A percentile compares a stretch with the other conserved stretches of the same genome.
phyloP scores from a whole-genome alignment of 768 basidiomycete species.

The Collybiopsis confluens region DNA sequence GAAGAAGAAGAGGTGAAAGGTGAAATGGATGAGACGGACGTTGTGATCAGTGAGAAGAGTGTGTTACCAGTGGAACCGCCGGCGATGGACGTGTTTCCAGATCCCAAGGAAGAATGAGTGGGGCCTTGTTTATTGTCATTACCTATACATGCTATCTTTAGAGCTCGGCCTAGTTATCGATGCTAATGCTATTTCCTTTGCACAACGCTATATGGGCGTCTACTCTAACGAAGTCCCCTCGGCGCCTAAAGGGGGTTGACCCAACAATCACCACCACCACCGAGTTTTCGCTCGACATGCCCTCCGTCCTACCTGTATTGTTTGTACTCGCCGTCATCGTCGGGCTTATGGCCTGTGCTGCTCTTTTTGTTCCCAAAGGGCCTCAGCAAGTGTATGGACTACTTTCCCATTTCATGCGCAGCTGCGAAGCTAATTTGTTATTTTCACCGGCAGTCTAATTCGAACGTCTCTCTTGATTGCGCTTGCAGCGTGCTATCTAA shows the following conservation, averaged over 20 bases:
- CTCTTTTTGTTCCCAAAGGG: slow-evolving; percentile 78
- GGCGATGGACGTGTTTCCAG: not conserved
- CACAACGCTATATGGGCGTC: not conserved
- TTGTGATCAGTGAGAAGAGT: slow-evolving; percentile 42
- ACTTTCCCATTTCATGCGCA: not conserved
- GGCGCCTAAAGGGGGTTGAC: not conserved
- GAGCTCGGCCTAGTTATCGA: not conserved
- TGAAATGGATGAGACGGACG: not conserved
- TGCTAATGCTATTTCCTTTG: not conserved
- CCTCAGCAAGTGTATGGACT: slow-evolving; percentile 80
- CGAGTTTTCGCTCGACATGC: slow-evolving; percentile 37
- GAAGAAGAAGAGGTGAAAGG: slow-evolving; percentile 29
- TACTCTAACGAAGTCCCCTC: not conserved
- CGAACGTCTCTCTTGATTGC: slow-evolving; percentile 78
- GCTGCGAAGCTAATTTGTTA: not conserved
- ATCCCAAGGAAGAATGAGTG: not conserved
- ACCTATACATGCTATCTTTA: not conserved
- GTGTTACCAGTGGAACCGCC: slow-evolving; percentile 21
- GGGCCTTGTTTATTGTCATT: not conserved
- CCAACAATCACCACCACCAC: not conserved
- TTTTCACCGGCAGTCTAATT: slow-evolving; percentile 54
- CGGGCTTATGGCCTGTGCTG: slow-evolving; percentile 60
- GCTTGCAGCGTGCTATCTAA: slow-evolving; percentile 81
- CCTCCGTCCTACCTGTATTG: slow-evolving; percentile 65
- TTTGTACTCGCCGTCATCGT: slow-evolving; percentile 61